A percentile compares a stretch with the other conserved stretches of the same genome.
Conservation (phyloP, 345 rosid genomes). For the Cardamine chenopodiifolia region DNA sequence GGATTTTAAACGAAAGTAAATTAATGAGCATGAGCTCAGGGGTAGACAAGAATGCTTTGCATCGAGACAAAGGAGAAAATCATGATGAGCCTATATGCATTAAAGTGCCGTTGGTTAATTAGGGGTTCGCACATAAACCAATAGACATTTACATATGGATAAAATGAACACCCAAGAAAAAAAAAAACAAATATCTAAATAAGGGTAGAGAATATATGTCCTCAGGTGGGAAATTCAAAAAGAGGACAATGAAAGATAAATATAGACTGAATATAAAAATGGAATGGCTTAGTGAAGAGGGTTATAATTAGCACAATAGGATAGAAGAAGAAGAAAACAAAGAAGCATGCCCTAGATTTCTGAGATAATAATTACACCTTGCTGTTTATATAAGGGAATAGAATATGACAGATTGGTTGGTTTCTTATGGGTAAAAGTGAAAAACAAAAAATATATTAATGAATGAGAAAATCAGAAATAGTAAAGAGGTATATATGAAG, state of each 20-base stretch:
- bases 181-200: not conserved
- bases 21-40: conserved; percentile 1
- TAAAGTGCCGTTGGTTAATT: conserved; percentile 38
- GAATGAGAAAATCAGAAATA: conserved; percentile 18
- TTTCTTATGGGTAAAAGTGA: conserved; percentile 32
- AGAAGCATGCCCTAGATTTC: conserved; percentile 46
- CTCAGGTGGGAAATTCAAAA: conserved; percentile 36
- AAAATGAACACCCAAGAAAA: conserved; percentile 3
- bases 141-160: conserved; percentile 18
- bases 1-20: conserved; percentile 3
- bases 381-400: conserved; percentile 35
- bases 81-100: conserved; percentile 42
- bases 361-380: conserved; percentile 41
- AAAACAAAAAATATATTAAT: not conserved
- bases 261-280: conserved; percentile 31
- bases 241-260: conserved; percentile 21
- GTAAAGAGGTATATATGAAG: conserved; percentile 26
- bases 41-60: conserved; percentile 34
- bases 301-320: no score
- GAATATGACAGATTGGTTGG: conserved; percentile 39
- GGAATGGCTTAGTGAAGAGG: conserved; percentile 31
- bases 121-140: conserved; percentile 30
- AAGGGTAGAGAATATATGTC: conserved; percentile 12
- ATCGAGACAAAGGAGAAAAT: conserved; percentile 33
- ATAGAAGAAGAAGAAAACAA: conserved; percentile 25